Evolutionary conservation across 441 rosid species (phyloP).

Genomic region (Populus trichocarpa): DNA sequence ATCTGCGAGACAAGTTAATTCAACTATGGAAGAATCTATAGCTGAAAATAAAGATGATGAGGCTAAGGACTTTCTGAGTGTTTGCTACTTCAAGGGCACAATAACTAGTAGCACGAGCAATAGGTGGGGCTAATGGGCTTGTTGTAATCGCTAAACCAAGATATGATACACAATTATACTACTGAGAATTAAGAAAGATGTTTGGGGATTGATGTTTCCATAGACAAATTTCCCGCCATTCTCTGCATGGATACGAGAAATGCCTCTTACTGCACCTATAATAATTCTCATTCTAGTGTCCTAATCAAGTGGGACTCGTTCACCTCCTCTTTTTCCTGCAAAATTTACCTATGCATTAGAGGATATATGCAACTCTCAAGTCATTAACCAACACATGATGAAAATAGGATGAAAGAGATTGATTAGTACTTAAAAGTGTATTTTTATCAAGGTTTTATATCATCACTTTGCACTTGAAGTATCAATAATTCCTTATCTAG

Average conservation of each 20-base stretch:
- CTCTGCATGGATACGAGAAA: constrained; percentile 65
- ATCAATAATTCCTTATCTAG: too few species aligned
- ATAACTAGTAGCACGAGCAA: constrained; percentile 77
- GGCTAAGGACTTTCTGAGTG: constrained; percentile 48
- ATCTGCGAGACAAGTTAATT: too few species aligned
- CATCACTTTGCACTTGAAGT: too few species aligned
- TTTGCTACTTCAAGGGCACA: constrained; percentile 87
- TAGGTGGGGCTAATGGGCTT: constrained; percentile 61
- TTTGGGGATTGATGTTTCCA: constrained; percentile 89
- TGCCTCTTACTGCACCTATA: constrained; percentile 78
- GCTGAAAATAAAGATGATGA: too few species aligned
- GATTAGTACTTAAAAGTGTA: too few species aligned
- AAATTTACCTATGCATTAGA: background rate
- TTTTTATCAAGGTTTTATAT: too few species aligned
- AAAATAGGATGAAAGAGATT: background rate
- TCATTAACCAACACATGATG: background rate
- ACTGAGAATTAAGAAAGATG: constrained; percentile 60
- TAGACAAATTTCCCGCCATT: constrained; percentile 75
- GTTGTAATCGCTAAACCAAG: constrained; percentile 65
- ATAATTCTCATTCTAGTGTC: constrained; percentile 71
- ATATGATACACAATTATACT: constrained; percentile 68
- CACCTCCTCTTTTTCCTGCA: constrained; percentile 73
- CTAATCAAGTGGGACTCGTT: constrained; percentile 70
- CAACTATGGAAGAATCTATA: too few species aligned
- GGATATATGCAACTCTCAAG: background rate